Percentiles rank a stretch among this genome's conserved stretches.
Evolutionary conservation across 1,284 basidiomycete genomes (phyloP).

Genomic region (Neolentinus lepideus): DNA sequence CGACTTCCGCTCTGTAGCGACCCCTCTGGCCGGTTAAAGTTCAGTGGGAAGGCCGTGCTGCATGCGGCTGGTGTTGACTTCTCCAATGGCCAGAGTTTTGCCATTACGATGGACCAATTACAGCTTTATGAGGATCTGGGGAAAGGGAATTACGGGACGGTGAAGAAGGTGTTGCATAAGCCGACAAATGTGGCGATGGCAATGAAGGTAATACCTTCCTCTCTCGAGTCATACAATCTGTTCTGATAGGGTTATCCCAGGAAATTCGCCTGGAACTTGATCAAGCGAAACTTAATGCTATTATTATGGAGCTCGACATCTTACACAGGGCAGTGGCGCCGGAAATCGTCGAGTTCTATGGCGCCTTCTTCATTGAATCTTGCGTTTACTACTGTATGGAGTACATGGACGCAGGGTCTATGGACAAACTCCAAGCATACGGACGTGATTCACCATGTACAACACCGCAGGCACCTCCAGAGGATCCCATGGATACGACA

Average conservation of each 20-base stretch:
- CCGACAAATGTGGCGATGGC: conserved; percentile 97
- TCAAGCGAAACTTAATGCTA: conserved; percentile 88
- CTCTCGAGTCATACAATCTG: conserved; percentile 3
- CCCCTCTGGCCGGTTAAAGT: conserved; percentile 90
- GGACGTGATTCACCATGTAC: neutral
- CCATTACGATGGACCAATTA: conserved; percentile 95
- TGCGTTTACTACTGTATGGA: conserved; percentile 99
- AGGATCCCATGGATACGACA: neutral
- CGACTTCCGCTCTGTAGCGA: conserved; percentile 47
- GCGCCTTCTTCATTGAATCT: conserved; percentile 97
- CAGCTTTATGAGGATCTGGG: conserved; percentile 90
- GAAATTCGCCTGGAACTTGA: conserved; percentile 99
- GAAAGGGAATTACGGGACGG: conserved; percentile 95
- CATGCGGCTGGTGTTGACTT: conserved; percentile 95
- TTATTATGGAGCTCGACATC: conserved; percentile 98
- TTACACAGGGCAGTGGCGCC: conserved; percentile 89
- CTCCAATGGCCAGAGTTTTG: conserved; percentile 86
- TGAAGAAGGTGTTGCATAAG: conserved; percentile 91
- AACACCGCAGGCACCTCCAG: neutral
- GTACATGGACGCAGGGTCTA: conserved; percentile 94
- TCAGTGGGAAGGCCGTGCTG: conserved; percentile 88
- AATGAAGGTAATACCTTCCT: conserved; percentile 75
- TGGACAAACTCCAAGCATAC: conserved; percentile 77
- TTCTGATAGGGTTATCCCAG: conserved; percentile 33
- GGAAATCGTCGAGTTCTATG: conserved; percentile 97